Percentiles rank a stretch among this genome's conserved stretches.
phyloP scores from a whole-genome alignment of 2,329 filamentous ascomycete genomes.

The Amauroascus verrucosus region DNA sequence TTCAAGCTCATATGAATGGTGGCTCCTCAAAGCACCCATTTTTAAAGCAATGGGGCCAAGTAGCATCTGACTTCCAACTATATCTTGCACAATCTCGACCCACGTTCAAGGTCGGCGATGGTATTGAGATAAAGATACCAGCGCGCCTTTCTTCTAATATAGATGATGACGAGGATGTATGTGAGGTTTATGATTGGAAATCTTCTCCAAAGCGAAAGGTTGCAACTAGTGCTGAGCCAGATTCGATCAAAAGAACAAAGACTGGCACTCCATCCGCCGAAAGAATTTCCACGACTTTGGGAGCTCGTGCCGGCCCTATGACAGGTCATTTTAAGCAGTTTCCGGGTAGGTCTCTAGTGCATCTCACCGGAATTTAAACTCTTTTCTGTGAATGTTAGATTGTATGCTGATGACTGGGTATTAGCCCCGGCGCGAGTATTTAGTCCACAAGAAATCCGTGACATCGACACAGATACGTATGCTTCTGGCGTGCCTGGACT shows the following conservation, averaged over 20 bases:
- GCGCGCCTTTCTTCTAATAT: background rate
- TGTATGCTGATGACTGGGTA: background rate
- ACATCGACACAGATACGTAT: constrained; percentile 46
- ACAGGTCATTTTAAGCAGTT: background rate
- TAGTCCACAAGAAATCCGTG: constrained; percentile 37
- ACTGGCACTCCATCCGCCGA: background rate
- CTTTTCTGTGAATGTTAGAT: background rate
- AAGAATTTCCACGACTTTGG: background rate
- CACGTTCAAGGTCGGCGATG: constrained; percentile 26
- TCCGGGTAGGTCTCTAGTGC: constrained; percentile 1
- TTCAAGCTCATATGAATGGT: constrained; percentile 47
- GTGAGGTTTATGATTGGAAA: constrained; percentile 5
- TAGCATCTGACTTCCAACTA: constrained; percentile 45
- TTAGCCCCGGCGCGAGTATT: constrained; percentile 21
- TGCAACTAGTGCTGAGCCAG: background rate
- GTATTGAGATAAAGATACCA: constrained; percentile 1
- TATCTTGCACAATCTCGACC: constrained; percentile 38
- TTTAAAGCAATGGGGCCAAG: constrained; percentile 33
- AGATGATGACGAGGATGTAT: constrained; percentile 8
- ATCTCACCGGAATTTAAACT: background rate
- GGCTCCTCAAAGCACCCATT: constrained; percentile 35
- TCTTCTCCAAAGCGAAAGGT: constrained; percentile 12
- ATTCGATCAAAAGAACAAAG: constrained; percentile 9
- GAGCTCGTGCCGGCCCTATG: background rate
- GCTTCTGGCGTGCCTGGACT: constrained; percentile 50